phyloP scores from a whole-genome alignment of 805 yeast genomes.

The Sugiyamaella lignohabitans region DNA sequence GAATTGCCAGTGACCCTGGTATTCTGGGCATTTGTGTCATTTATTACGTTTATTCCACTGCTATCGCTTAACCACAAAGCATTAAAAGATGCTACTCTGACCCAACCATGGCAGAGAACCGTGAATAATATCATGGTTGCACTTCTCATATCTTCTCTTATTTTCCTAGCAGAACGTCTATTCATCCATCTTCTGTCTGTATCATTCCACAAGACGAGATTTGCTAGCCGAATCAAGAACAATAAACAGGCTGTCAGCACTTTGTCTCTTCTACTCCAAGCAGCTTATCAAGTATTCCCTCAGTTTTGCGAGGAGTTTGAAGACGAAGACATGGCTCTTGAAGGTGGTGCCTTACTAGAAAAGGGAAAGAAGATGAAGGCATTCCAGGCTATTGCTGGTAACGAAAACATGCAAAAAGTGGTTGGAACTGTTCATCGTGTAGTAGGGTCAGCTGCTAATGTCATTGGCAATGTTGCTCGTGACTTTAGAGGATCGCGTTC shows the following conservation, averaged over 20 bases:
- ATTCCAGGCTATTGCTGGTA: constrained; percentile 15
- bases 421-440: constrained; percentile 24
- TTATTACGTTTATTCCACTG: constrained; percentile 34
- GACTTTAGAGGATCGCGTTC: constrained; percentile 14
- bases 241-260: constrained; percentile 30
- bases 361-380: constrained; percentile 9
- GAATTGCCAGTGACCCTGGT: constrained; percentile 31
- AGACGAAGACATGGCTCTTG: constrained; percentile 31
- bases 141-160: constrained; percentile 31
- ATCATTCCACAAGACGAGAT: constrained; percentile 35
- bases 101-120: constrained; percentile 32
- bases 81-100: constrained; percentile 14
- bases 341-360: constrained; percentile 21
- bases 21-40: constrained; percentile 32
- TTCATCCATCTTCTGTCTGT: constrained; percentile 35
- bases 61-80: constrained; percentile 26
- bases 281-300: constrained; percentile 33
- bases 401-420: constrained; percentile 21
- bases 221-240: constrained; percentile 32
- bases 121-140: constrained; percentile 34
- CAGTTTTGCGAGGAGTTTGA: constrained; percentile 30
- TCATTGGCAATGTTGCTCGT: constrained; percentile 21
- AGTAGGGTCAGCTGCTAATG: constrained; percentile 27
- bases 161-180: constrained; percentile 33
- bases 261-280: constrained; percentile 28